Percentiles rank a stretch among this genome's conserved stretches.
Evolutionary conservation across 768 basidiomycete genomes (phyloP).

Genomic region (Mycena kentingensis): DNA sequence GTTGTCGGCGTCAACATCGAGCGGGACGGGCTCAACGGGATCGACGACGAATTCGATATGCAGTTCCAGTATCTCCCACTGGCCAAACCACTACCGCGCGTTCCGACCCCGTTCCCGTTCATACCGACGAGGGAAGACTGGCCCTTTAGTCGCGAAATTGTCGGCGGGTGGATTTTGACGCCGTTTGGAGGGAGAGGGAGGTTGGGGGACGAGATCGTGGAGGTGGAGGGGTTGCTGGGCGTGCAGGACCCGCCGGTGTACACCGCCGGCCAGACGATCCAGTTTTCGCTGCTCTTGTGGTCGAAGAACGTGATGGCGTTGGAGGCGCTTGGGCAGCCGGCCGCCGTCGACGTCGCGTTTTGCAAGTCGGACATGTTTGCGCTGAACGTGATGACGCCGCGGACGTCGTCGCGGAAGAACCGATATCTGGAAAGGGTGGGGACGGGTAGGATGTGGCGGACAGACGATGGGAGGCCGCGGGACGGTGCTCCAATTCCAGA

Average conservation of each 20-base stretch:
- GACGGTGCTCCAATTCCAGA: conserved; percentile 1
- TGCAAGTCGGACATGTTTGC: conserved; percentile 14
- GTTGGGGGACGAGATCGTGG: conserved; percentile 10
- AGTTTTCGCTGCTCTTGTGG: conserved; percentile 18
- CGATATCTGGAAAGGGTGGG: conserved; percentile 5
- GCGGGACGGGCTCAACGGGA: not conserved
- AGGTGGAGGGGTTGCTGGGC: conserved; percentile 15
- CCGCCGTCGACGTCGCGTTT: conserved; percentile 12
- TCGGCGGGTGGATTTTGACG: conserved; percentile 17
- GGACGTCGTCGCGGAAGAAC: conserved; percentile 7
- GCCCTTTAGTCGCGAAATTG: conserved; percentile 11
- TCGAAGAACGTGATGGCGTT: conserved; percentile 20
- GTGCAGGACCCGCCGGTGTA: conserved; percentile 20
- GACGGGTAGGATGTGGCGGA: conserved; percentile 9
- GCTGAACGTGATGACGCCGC: conserved; percentile 7
- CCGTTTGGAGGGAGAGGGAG: conserved; percentile 13
- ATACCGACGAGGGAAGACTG: conserved; percentile 18
- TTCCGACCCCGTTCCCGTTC: conserved; percentile 15
- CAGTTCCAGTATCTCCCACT: conserved; percentile 9
- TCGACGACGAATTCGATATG: conserved; percentile 18
- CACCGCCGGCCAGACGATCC: conserved; percentile 10
- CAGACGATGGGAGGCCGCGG: conserved; percentile 10
- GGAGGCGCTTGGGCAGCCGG: conserved; percentile 18
- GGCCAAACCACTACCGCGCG: conserved; percentile 4
- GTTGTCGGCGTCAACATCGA: conserved; percentile 10